Percentiles rank a stretch among this genome's conserved stretches.
These are phyloP conservation scores for Scutellaria galericulata DNA, from an alignment of 257 asterid species.

Conservation along the genomic window DNA sequence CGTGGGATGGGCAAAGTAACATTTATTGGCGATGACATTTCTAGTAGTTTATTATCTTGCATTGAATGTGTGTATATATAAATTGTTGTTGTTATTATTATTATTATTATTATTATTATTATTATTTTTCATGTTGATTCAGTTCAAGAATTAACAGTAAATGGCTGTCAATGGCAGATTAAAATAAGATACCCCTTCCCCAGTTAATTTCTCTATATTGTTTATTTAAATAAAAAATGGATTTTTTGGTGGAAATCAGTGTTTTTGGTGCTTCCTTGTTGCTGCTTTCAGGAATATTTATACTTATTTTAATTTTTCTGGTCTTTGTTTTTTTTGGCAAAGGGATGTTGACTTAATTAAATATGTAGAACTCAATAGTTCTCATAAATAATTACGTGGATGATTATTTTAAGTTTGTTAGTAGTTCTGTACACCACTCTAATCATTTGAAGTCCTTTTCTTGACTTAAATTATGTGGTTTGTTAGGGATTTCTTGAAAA, in stretches of 20 bases:
- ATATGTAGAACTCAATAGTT: constrained; percentile 29
- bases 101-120: background rate
- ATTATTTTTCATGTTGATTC: background rate
- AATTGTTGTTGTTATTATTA: background rate
- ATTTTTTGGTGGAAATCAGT: constrained; percentile 27
- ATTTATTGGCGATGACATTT: too few relatives aligned
- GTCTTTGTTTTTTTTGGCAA: constrained; percentile 34
- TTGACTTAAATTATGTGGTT: constrained; percentile 34
- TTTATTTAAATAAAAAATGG: constrained; percentile 12
- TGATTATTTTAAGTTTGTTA: constrained; percentile 27
- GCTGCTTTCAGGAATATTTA: constrained; percentile 1
- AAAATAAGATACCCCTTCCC: constrained; percentile 23
- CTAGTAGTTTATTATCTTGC: too few relatives aligned
- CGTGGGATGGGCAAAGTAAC: too few relatives aligned
- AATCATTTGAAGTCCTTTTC: constrained; percentile 55
- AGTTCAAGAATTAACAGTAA: constrained; percentile 8
- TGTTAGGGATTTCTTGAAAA: constrained; percentile 38
- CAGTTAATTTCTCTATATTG: constrained; percentile 7
- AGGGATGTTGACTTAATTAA: constrained; percentile 22
- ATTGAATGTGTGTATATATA: too few relatives aligned
- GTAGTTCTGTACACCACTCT: constrained; percentile 31
- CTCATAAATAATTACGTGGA: constrained; percentile 13
- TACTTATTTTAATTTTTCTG: background rate
- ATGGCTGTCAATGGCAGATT: background rate
- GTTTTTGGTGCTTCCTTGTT: constrained; percentile 34